These are phyloP conservation scores for Aspergillus aculeatus DNA, from an alignment of 2,329 filamentous ascomycete genomes.

Conservation along the genomic window DNA sequence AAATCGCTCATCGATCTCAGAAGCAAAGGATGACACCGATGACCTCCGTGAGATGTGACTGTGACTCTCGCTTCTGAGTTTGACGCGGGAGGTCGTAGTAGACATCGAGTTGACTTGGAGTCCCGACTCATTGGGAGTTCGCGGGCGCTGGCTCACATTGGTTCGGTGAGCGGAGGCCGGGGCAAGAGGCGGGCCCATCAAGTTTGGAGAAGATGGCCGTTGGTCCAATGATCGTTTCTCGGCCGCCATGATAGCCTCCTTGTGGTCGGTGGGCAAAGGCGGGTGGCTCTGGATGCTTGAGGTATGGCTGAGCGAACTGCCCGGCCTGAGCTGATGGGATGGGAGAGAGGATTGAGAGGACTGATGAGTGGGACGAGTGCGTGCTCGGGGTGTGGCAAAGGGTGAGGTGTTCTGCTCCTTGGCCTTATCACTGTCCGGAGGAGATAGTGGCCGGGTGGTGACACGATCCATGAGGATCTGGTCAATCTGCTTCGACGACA, in stretches of 20 bases:
- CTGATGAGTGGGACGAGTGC: slow-evolving; percentile 32
- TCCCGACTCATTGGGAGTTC: slow-evolving; percentile 58
- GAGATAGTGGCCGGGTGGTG: slow-evolving; percentile 31
- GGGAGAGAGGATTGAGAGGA: slow-evolving; percentile 33
- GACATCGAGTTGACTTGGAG: slow-evolving; percentile 45
- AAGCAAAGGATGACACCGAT: slow-evolving; percentile 92
- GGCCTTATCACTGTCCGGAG: slow-evolving; percentile 33
- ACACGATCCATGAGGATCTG: slow-evolving; percentile 63
- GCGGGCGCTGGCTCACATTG: slow-evolving; percentile 53
- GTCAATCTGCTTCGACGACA: slow-evolving; percentile 82
- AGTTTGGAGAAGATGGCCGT: slow-evolving; percentile 41
- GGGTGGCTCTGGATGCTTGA: slow-evolving; percentile 56
- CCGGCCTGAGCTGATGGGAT: slow-evolving; percentile 57
- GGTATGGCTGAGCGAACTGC: slow-evolving; percentile 69
- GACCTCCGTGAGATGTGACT: slow-evolving; percentile 64
- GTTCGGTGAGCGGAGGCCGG: slow-evolving; percentile 71
- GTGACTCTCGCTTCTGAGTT: slow-evolving; percentile 44
- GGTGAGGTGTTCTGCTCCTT: slow-evolving; percentile 33
- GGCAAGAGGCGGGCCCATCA: slow-evolving; percentile 81
- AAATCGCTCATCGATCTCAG: slow-evolving; percentile 88
- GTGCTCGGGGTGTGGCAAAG: slow-evolving; percentile 38
- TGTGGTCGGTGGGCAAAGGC: slow-evolving; percentile 79
- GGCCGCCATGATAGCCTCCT: slow-evolving; percentile 78
- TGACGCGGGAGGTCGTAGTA: slow-evolving; percentile 61
- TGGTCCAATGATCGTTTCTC: slow-evolving; percentile 56